These are phyloP conservation scores for Rhizophagus sp. DNA, from an alignment of 192 early-diverging fungal genomes.

Conservation along the genomic window DNA sequence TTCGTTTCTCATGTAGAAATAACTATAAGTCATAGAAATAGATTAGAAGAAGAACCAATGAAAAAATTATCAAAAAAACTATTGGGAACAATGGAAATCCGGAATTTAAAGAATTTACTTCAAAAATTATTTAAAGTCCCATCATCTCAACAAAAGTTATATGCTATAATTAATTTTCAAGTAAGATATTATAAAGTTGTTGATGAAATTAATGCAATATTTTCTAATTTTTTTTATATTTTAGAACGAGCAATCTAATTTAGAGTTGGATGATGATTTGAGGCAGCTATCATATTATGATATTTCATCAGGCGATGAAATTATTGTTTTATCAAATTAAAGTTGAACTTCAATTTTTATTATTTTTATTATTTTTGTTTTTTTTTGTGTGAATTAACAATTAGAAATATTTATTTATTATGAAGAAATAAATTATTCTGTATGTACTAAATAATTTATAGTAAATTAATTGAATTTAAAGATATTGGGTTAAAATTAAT, in stretches of 20 bases:
- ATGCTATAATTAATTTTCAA: constrained; percentile 32
- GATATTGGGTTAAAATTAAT: too few relatives aligned
- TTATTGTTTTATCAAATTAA: constrained; percentile 36
- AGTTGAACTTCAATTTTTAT: neutral
- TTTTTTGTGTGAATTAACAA: too few relatives aligned
- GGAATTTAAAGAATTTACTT: constrained; percentile 49
- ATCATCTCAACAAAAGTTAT: constrained; percentile 41
- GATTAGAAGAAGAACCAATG: constrained; percentile 21
- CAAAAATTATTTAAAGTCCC: constrained; percentile 52
- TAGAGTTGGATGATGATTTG: constrained; percentile 47
- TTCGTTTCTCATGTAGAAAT: constrained; percentile 11
- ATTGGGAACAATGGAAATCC: constrained; percentile 49
- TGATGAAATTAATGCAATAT: too few relatives aligned
- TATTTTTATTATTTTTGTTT: too few relatives aligned
- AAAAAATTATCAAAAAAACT: constrained; percentile 33
- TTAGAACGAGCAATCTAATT: neutral
- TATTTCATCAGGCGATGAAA: constrained; percentile 45
- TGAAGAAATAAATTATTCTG: too few relatives aligned
- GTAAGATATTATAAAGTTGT: neutral
- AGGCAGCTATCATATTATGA: constrained; percentile 54
- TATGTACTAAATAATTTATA: too few relatives aligned
- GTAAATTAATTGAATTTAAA: too few relatives aligned
- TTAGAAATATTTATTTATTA: too few relatives aligned
- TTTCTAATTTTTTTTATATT: neutral
- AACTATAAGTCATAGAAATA: constrained; percentile 18